These are phyloP conservation scores for Trichoderma breve DNA, from an alignment of 2,329 filamentous ascomycete species.

Conservation along the genomic window DNA sequence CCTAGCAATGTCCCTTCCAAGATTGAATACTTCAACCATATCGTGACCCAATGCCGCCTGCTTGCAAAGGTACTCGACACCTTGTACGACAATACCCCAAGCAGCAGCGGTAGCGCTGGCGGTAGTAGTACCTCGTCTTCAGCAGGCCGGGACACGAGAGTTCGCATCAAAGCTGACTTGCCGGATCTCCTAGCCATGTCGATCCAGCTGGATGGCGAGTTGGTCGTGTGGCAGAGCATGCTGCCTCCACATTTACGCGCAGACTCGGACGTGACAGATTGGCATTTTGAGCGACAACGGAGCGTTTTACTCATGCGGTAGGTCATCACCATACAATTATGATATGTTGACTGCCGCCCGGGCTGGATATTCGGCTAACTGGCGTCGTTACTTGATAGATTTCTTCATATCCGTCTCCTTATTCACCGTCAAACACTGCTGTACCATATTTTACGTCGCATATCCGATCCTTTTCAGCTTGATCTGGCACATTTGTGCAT, in stretches of 20 bases:
- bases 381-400: background rate
- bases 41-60: conserved; percentile 11
- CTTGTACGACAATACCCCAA: conserved; percentile 11
- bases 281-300: conserved; percentile 14
- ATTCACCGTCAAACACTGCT: conserved; percentile 13
- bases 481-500: conserved; percentile 6
- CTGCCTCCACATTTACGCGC: conserved; percentile 4
- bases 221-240: conserved; percentile 1
- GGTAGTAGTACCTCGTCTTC: conserved; percentile 5
- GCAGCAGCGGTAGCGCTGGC: background rate
- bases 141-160: background rate
- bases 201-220: conserved; percentile 1
- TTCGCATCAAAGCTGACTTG: conserved; percentile 4
- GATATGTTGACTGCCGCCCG: background rate
- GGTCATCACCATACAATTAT: background rate
- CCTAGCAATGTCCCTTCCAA: conserved; percentile 10
- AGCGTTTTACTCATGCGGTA: conserved; percentile 14
- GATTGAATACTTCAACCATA: conserved; percentile 9
- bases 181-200: conserved; percentile 15
- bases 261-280: background rate
- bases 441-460: conserved; percentile 12
- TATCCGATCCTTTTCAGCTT: conserved; percentile 2
- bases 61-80: conserved; percentile 12
- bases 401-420: conserved; percentile 14
- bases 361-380: background rate